phyloP scores from a whole-genome alignment of 2,329 filamentous ascomycete species.

The Ophiostoma sp. region DNA sequence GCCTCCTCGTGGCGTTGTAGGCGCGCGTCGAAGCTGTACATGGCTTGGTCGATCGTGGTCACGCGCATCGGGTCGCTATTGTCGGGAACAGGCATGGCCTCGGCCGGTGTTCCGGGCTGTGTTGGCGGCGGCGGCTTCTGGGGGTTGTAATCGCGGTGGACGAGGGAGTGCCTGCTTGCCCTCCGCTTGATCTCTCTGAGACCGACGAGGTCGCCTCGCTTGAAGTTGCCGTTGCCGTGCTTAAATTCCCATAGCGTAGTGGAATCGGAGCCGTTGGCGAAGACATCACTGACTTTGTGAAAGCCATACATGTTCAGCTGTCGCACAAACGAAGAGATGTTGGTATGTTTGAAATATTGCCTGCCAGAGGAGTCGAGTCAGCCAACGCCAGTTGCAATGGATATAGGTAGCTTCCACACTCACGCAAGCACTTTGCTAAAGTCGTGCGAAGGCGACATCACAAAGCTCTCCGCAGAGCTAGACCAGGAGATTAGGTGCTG shows the following conservation, averaged over 20 bases:
- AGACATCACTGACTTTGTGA: constrained; percentile 99
- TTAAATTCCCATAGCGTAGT: constrained; percentile 98
- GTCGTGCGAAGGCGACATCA: constrained; percentile 95
- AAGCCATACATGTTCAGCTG: constrained; percentile 99
- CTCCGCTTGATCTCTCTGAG: constrained; percentile 92
- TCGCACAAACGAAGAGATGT: constrained; percentile 95
- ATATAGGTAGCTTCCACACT: constrained; percentile 36
- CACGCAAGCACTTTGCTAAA: constrained; percentile 98
- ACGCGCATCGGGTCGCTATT: constrained; percentile 60
- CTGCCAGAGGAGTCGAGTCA: constrained; percentile 42
- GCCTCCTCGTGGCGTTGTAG: constrained; percentile 79
- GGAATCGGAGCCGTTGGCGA: constrained; percentile 89
- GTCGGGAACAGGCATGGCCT: constrained; percentile 70
- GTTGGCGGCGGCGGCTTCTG: constrained; percentile 68
- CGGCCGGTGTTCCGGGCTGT: constrained; percentile 78
- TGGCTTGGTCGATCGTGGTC: constrained; percentile 70
- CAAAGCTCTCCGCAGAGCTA: constrained; percentile 87
- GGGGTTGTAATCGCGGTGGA: constrained; percentile 82
- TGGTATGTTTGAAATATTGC: constrained; percentile 99
- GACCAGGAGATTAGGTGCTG: constrained; percentile 98
- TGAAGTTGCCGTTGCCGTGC: constrained; percentile 95
- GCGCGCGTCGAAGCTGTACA: constrained; percentile 73
- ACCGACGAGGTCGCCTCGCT: constrained; percentile 84
- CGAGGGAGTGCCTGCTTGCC: constrained; percentile 82
- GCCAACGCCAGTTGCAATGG: background rate